A percentile compares a stretch with the other conserved stretches of the same genome.
Evolutionary conservation across 31 red algal genomes (phyloP).

Genomic region (Odonthalia washingtoniensis): DNA sequence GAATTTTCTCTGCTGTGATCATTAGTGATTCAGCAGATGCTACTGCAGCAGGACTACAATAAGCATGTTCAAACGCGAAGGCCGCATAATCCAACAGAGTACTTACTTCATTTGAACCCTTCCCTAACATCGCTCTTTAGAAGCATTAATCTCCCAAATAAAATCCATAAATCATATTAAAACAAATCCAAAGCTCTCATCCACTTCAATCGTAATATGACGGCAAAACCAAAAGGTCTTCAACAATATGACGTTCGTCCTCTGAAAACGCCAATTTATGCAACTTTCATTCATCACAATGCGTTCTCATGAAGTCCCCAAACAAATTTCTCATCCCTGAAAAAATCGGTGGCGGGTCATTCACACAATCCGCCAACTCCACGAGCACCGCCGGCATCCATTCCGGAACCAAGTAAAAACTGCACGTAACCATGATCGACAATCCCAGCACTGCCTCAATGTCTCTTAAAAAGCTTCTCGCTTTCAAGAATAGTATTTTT

Average conservation of each 20-base stretch:
- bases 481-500: too few species aligned
- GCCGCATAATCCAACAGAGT: slow-evolving; percentile 80
- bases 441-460: slow-evolving; percentile 87
- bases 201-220: too few species aligned
- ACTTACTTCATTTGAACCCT: slow-evolving; percentile 61
- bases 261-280: too few species aligned
- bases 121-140: slow-evolving; percentile 62
- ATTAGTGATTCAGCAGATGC: slow-evolving; percentile 68
- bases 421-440: slow-evolving; percentile 77
- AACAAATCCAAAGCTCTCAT: too few species aligned
- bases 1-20: slow-evolving; percentile 70
- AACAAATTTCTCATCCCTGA: slow-evolving; percentile 83
- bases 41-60: slow-evolving; percentile 67
- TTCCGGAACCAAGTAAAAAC: slow-evolving; percentile 87
- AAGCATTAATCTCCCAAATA: too few species aligned
- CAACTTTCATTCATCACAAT: slow-evolving; percentile 98
- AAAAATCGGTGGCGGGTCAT: slow-evolving; percentile 89
- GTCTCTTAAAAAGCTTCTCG: slow-evolving; percentile 63
- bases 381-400: too few species aligned
- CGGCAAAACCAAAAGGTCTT: too few species aligned
- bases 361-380: too few species aligned
- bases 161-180: too few species aligned
- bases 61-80: slow-evolving; percentile 70
- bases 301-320: slow-evolving; percentile 93
- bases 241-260: too few species aligned